Conservation (phyloP, 768 basidiomycete genomes). For the Pleurotus salmoneostramineus region DNA sequence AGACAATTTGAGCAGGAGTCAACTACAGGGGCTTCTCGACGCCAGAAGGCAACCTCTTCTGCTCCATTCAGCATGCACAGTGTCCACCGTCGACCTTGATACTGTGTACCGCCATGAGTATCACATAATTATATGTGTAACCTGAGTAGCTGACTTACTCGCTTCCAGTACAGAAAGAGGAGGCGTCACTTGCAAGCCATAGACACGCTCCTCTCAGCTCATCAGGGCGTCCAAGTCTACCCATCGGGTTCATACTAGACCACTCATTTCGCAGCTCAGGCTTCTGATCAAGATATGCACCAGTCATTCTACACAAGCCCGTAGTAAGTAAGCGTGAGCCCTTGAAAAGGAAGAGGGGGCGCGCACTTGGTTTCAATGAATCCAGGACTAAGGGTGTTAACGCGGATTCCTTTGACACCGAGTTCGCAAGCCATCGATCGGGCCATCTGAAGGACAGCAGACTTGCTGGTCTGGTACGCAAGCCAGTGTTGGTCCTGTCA, state of each 20-base stretch:
- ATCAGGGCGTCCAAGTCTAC: constrained; percentile 66
- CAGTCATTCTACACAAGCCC: constrained; percentile 55
- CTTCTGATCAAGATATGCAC: constrained; percentile 60
- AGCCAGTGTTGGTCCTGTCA: constrained; percentile 68
- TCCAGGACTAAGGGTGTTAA: constrained; percentile 75
- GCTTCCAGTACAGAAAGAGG: constrained; percentile 79
- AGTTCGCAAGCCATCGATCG: constrained; percentile 83
- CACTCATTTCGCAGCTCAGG: constrained; percentile 62
- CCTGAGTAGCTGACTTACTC: constrained; percentile 50
- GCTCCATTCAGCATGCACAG: constrained; percentile 53
- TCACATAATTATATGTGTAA: constrained; percentile 1
- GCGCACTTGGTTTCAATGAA: constrained; percentile 68
- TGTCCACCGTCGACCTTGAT: constrained; percentile 63
- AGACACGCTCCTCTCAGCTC: constrained; percentile 68
- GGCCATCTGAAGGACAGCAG: constrained; percentile 78
- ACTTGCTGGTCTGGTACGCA: constrained; percentile 75
- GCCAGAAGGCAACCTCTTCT: not conserved
- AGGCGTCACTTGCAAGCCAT: constrained; percentile 76
- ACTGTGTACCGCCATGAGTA: constrained; percentile 27
- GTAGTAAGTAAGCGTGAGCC: no score
- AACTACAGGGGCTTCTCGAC: no score
- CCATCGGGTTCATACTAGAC: constrained; percentile 75
- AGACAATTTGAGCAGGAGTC: no score
- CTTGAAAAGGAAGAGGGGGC: constrained; percentile 2
- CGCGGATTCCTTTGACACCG: constrained; percentile 59